Base-by-base conservation (phyloP, 805 yeast species). In the Isabelozyma gotoi region DNA sequence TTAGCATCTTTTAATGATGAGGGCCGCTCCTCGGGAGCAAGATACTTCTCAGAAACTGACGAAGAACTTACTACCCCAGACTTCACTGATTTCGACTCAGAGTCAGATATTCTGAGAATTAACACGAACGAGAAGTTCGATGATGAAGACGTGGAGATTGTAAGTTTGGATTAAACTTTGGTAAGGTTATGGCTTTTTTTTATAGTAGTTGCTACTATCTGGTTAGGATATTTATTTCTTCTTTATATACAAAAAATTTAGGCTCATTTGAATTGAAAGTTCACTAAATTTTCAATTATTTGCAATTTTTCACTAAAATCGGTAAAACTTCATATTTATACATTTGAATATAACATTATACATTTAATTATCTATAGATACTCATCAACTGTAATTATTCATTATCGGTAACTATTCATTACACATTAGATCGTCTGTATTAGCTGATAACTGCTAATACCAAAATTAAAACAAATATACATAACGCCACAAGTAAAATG, bases 401-500 rank as follows among this genome's bases (percentile, higher is more conserved):
- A n/a, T n/a, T n/a, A n/a, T n/a, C n/a, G n/a, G n/a, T n/a, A n/a
- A n/a, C n/a, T n/a, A n/a, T n/a, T n/a, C n/a, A 24, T 3, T 24
- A 24, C 29, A 10, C 29, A 32, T 32, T 11, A 35, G 11, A 2
- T 17, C n/a, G 39, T 7, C 15, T 7, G n/a, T 14, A 12, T 49
- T 48, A 77, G 52, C 77, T 74, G 8, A 79, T 52, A 2, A 81
- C 68, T 0, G 83, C 84, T 36, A 86, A 59, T 0, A 85, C 73
- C 1, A 84, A 58, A 3, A 87, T 65, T 41, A 88, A 64, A 8
- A 82, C 72, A 24, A 88, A 65, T 2, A 87, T 73, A 2, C 78
- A 65, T 38, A 88, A 59, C 0, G 83, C 78, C 12, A 80, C 67
- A 39, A 90, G 65, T 12, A 86, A 53, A 6, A 85, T 74, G 59